Conservation (phyloP, 495 filamentous ascomycete genomes). For the Penicillium bialowiezense region DNA sequence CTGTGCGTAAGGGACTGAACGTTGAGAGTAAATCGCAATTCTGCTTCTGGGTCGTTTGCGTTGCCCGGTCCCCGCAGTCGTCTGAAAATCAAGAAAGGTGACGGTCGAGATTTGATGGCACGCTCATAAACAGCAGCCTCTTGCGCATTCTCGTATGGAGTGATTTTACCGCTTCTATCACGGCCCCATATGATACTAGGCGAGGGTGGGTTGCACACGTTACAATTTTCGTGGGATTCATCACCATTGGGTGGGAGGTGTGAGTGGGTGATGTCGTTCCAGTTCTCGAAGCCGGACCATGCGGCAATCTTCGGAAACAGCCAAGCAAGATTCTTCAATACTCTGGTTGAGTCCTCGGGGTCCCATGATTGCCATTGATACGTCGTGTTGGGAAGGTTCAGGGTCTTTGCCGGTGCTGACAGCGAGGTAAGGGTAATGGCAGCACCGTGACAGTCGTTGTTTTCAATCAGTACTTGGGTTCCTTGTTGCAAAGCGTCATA, state of each 20-base stretch:
- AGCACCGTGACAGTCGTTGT: conserved; percentile 19
- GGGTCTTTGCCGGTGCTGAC: conserved; percentile 4
- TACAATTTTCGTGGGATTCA: conserved; percentile 16
- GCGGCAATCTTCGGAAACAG: conserved; percentile 25
- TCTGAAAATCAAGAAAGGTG: conserved; percentile 44
- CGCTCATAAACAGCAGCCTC: conserved; percentile 47
- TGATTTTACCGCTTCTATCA: conserved; percentile 15
- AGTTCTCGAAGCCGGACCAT: conserved; percentile 19
- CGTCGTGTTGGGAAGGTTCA: conserved; percentile 10
- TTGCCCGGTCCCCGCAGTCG: too few species aligned
- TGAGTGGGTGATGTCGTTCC: conserved; percentile 18
- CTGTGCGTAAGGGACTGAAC: conserved; percentile 55
- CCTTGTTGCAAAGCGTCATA: conserved; percentile 14
- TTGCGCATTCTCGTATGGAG: conserved; percentile 45
- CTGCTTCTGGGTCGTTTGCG: conserved; percentile 19
- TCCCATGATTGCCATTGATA: conserved; percentile 19
- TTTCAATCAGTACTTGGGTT: conserved; percentile 10
- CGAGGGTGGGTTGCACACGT: conserved; percentile 39
- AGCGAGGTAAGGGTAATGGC: conserved; percentile 29
- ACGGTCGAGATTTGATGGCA: conserved; percentile 45
- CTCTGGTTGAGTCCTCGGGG: conserved; percentile 16
- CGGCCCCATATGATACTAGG: conserved; percentile 43
- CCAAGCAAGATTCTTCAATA: conserved; percentile 31
- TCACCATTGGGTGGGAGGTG: background rate
- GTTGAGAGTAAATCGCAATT: conserved; percentile 52